phyloP scores from a whole-genome alignment of 169 alveolate species.

The Besnoitia besnoiti region DNA sequence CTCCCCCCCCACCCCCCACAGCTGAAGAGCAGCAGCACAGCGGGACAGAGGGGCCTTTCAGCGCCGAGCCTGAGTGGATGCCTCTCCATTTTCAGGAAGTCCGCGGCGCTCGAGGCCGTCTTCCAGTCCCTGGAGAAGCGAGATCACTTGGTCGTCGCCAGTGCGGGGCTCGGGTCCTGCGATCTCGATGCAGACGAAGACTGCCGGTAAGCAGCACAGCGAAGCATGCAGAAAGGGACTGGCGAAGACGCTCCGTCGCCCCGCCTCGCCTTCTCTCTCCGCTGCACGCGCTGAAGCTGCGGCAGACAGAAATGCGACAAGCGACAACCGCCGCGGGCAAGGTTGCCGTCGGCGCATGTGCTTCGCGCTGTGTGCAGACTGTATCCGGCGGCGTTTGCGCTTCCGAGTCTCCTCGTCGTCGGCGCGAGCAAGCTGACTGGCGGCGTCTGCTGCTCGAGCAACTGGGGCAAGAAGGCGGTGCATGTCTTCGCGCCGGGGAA shows the following conservation, averaged over 20 bases:
- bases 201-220: constrained; percentile 60
- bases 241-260: no score
- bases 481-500: constrained; percentile 71
- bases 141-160: constrained; percentile 53
- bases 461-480: constrained; percentile 67
- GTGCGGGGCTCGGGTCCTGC: constrained; percentile 61
- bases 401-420: not conserved
- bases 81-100: not conserved
- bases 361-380: not conserved
- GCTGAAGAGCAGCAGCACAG: no score
- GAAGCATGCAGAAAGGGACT: no score
- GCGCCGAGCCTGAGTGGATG: not conserved
- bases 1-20: no score
- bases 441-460: constrained; percentile 32
- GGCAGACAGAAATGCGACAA: no score
- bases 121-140: not conserved
- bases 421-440: constrained; percentile 34
- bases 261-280: no score
- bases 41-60: no score
- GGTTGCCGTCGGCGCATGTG: no score
- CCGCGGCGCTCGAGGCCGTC: not conserved
- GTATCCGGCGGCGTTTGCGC: not conserved
- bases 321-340: no score
- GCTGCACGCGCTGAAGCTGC: no score
- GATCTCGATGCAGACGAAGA: constrained; percentile 45